phyloP scores from a whole-genome alignment of 2,329 filamentous ascomycete species.

The Ceratocystis papillata region DNA sequence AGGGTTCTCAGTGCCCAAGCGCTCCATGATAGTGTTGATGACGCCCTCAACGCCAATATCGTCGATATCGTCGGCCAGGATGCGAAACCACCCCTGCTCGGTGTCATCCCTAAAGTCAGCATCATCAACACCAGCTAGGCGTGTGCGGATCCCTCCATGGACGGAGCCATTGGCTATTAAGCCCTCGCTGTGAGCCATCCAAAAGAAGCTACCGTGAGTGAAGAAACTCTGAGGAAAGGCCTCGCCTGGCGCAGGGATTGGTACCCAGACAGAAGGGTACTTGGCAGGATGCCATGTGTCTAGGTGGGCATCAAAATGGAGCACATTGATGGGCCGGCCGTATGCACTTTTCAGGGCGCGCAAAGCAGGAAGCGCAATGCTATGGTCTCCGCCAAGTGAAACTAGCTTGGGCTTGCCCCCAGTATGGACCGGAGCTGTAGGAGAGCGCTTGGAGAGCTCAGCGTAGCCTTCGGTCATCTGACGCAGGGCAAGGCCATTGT shows the following conservation, averaged over 20 bases:
- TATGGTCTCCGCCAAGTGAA: conserved; percentile 64
- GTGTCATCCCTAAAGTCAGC: conserved; percentile 59
- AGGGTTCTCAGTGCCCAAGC: conserved; percentile 62
- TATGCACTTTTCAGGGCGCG: conserved; percentile 54
- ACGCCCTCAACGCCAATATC: conserved; percentile 64
- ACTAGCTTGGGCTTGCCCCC: conserved; percentile 46
- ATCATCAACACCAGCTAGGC: conserved; percentile 53
- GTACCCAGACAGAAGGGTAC: conserved; percentile 66
- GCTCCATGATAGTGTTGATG: conserved; percentile 56
- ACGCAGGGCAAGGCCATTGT: conserved; percentile 67
- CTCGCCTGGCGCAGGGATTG: conserved; percentile 32
- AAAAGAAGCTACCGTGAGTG: conserved; percentile 87
- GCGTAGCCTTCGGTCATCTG: conserved; percentile 77
- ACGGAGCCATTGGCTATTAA: conserved; percentile 65
- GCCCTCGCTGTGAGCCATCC: conserved; percentile 71
- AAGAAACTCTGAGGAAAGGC: conserved; percentile 44
- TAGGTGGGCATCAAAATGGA: conserved; percentile 68
- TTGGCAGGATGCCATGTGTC: conserved; percentile 78
- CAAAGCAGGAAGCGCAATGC: conserved; percentile 57
- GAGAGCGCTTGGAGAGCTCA: conserved; percentile 46
- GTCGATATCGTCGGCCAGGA: conserved; percentile 78
- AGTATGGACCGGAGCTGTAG: conserved; percentile 29
- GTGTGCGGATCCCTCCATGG: conserved; percentile 72
- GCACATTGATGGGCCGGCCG: conserved; percentile 52
- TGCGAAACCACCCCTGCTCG: conserved; percentile 62